Base-by-base conservation (phyloP, 139 green algal species). In the Coccomyxa sp. region DNA sequence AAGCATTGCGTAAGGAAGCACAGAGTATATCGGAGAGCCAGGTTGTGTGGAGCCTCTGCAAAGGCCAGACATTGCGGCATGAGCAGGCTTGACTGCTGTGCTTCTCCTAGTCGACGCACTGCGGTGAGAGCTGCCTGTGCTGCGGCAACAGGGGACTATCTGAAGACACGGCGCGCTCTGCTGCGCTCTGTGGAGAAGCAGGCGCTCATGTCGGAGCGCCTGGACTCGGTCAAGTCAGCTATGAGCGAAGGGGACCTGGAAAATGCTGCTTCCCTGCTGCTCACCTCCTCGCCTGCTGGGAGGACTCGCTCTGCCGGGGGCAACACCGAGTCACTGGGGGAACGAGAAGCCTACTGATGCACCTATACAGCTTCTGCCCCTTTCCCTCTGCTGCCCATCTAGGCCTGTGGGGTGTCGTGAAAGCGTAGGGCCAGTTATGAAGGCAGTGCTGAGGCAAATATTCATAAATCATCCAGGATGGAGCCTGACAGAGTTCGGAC, bases 151-250 rank as follows among this genome's bases (percentile, higher is more conserved):
- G 84, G 90, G 0, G 90, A 93, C 18, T 91, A 86, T 17, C 59
- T 92, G 67, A 84, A 91, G 82, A 82, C 67, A 60, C 87, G 86
- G 83, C 82, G 90, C 10, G 82, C 85, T 45, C 68, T 92, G 74
- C 74, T 91, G 27, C 79, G 90, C n/a, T 45, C 86, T 13, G 45
- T 81, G 13, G 88, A 90, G 82, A 89, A 89, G 82, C 81, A 86
- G 84, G 79, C 85, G 28, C 30, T 84, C 58, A 28, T 87, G 66
- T 60, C 83, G 21, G 80, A 83, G 27, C 83, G 85, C 58, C 13
- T 83, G 38, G 85, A 88, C 25, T 12, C 23, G 15, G 60, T 88
- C 10, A 85, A 85, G 81, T 31, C 45, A 1, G 71, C 79, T 14
- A 30, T 82, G 58, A 45, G 13, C 13, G 77, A 81, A 18, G 51